Evolutionary conservation across 805 yeast genomes (phyloP).

Genomic region (Scheffersomyces amazonensis): DNA sequence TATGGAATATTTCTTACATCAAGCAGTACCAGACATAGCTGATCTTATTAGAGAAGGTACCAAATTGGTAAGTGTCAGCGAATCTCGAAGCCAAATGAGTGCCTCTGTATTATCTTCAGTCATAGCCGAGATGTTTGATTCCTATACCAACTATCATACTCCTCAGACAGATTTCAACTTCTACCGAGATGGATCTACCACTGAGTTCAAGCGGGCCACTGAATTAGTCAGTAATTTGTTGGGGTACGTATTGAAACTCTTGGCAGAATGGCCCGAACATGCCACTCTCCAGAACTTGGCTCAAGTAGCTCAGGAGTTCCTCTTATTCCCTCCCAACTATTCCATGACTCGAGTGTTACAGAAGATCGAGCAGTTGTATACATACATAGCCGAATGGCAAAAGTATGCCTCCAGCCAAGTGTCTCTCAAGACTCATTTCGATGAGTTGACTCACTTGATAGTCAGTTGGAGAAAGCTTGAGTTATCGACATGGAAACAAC

Average conservation of each 20-base stretch:
- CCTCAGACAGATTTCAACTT: constrained; percentile 39
- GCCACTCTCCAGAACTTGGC: constrained; percentile 73
- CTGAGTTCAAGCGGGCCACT: constrained; percentile 62
- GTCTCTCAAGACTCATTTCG: constrained; percentile 54
- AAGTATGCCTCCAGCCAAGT: constrained; percentile 82
- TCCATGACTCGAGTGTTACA: constrained; percentile 78
- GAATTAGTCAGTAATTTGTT: constrained; percentile 32
- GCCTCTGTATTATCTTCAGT: constrained; percentile 19
- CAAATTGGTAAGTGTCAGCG: constrained; percentile 7
- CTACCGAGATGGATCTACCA: constrained; percentile 59
- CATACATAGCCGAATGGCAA: constrained; percentile 88
- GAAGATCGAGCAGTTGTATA: constrained; percentile 83
- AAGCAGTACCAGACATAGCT: constrained; percentile 11
- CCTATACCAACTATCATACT: constrained; percentile 7
- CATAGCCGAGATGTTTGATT: constrained; percentile 13
- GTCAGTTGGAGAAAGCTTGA: constrained; percentile 92
- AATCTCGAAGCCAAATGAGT: too few relatives aligned
- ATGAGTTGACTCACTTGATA: constrained; percentile 61
- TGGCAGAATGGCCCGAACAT: constrained; percentile 90
- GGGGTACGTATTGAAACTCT: constrained; percentile 37
- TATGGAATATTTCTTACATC: constrained; percentile 36
- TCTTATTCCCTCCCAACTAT: constrained; percentile 57
- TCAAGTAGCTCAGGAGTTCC: constrained; percentile 63
- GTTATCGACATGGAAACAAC: constrained; percentile 76
- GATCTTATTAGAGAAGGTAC: constrained; percentile 41